These are phyloP conservation scores for Salicornia ramosissima DNA, from an alignment of 148 eudicot species.

Conservation along the genomic window DNA sequence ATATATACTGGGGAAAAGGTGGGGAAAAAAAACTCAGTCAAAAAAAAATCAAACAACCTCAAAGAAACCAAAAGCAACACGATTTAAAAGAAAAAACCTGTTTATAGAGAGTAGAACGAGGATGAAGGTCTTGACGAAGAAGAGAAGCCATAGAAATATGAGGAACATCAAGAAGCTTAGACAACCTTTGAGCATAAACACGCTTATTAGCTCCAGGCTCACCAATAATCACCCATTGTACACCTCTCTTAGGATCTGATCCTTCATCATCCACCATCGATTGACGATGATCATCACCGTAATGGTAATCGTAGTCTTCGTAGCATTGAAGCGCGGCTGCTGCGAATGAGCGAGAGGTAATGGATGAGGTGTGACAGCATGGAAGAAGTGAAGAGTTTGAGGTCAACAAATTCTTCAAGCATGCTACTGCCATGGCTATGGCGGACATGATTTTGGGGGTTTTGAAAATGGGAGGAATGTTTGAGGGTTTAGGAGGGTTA, in stretches of 20 bases:
- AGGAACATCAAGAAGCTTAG: slow-evolving; percentile 74
- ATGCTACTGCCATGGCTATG: too few relatives aligned
- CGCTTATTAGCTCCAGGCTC: slow-evolving; percentile 65
- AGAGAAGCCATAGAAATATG: slow-evolving; percentile 77
- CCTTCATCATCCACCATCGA: slow-evolving; percentile 47
- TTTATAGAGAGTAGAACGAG: slow-evolving; percentile 56
- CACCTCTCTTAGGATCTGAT: slow-evolving; percentile 53
- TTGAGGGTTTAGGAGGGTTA: too few relatives aligned
- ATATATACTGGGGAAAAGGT: too few relatives aligned
- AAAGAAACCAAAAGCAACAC: too few relatives aligned
- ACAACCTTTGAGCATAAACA: slow-evolving; percentile 66
- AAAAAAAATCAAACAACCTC: too few relatives aligned
- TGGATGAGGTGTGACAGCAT: not conserved
- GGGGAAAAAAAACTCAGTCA: too few relatives aligned
- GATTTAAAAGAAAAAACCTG: slow-evolving; percentile 43
- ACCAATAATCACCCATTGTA: slow-evolving; percentile 87
- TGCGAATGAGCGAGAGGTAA: not conserved
- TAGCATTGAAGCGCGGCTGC: slow-evolving; percentile 27
- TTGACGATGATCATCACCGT: not conserved
- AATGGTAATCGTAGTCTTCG: slow-evolving; percentile 12
- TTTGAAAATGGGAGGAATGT: too few relatives aligned
- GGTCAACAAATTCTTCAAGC: not conserved
- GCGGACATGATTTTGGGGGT: too few relatives aligned
- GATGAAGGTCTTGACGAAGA: slow-evolving; percentile 70
- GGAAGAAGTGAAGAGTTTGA: not conserved